Conservation (phyloP, 2,329 filamentous ascomycete genomes). For the Penicillium occitanis region DNA sequence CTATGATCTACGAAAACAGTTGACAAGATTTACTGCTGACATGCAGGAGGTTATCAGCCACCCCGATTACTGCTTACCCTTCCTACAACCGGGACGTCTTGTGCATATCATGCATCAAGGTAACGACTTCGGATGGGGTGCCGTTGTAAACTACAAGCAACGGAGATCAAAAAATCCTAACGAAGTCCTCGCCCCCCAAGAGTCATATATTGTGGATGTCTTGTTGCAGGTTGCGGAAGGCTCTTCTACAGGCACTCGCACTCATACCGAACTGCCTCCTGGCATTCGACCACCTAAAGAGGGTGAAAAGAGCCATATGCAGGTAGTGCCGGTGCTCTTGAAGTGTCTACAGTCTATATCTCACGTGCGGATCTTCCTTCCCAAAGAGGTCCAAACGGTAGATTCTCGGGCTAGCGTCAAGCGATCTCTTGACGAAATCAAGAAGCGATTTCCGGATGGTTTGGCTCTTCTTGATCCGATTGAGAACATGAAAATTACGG, state of each 20-base stretch:
- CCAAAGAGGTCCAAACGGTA: conserved; percentile 68
- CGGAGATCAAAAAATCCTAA: conserved; percentile 67
- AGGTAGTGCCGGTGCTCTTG: conserved; percentile 81
- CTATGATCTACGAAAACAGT: conserved; percentile 81
- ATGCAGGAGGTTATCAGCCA: conserved; percentile 91
- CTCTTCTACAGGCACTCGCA: conserved; percentile 55
- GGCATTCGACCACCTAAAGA: conserved; percentile 61
- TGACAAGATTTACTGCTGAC: conserved; percentile 80
- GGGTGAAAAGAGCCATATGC: conserved; percentile 68
- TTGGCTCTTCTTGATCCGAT: conserved; percentile 86
- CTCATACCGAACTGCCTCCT: conserved; percentile 63
- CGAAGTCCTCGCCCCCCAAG: conserved; percentile 69
- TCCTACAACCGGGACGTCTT: conserved; percentile 81
- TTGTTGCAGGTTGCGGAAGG: conserved; percentile 64
- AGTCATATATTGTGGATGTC: conserved; percentile 81
- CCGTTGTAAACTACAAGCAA: conserved; percentile 70
- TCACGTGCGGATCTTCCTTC: conserved; percentile 79
- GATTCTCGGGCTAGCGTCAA: conserved; percentile 68
- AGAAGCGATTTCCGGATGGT: conserved; percentile 87
- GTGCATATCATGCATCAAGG: conserved; percentile 79
- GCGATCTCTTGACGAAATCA: conserved; percentile 72
- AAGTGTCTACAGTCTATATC: conserved; percentile 82
- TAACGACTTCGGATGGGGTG: conserved; percentile 91
- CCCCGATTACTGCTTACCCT: conserved; percentile 80
- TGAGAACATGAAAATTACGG: conserved; percentile 92